A percentile compares a stretch with the other conserved stretches of the same genome.
Evolutionary conservation across 176 grass and related monocot genomes (phyloP).

Genomic region (Triticum monococcum): DNA sequence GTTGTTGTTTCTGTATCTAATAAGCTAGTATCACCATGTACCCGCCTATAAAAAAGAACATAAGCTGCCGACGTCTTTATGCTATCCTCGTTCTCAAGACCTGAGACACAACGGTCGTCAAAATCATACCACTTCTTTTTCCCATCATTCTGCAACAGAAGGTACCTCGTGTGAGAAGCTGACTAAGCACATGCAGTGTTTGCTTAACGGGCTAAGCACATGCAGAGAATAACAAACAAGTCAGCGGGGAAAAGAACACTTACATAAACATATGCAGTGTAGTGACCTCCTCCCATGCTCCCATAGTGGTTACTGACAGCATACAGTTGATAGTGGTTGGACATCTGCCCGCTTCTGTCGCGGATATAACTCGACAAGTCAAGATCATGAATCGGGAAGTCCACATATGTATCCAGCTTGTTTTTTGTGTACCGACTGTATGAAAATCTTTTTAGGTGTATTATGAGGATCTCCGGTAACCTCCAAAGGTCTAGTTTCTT

Average conservation of each 20-base stretch:
- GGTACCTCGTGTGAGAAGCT: neutral
- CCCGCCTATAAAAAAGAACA: constrained; percentile 88
- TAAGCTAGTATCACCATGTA: constrained; percentile 42
- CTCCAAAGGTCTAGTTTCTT: constrained; percentile 98
- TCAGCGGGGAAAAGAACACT: constrained; percentile 27
- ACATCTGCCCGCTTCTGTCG: constrained; percentile 30
- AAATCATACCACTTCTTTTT: constrained; percentile 77
- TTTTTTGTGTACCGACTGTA: constrained; percentile 85
- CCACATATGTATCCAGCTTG: constrained; percentile 89
- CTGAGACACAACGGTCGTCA: constrained; percentile 63
- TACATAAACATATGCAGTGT: constrained; percentile 88
- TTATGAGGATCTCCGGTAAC: constrained; percentile 90
- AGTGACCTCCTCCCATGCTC: constrained; percentile 92
- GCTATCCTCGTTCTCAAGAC: constrained; percentile 58
- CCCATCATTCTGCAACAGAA: constrained; percentile 57
- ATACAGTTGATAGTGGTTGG: constrained; percentile 68
- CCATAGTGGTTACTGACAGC: constrained; percentile 94
- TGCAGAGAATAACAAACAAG: neutral
- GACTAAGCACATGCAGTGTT: neutral
- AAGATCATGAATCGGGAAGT: constrained; percentile 84
- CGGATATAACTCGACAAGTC: constrained; percentile 77
- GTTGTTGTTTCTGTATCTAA: constrained; percentile 45
- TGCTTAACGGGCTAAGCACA: neutral
- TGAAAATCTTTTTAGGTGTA: constrained; percentile 92
- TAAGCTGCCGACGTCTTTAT: constrained; percentile 93